Percentiles rank a stretch among this genome's conserved stretches.
Evolutionary conservation across 345 rosid genomes (phyloP).

Genomic region (Eucalyptus curtisii): DNA sequence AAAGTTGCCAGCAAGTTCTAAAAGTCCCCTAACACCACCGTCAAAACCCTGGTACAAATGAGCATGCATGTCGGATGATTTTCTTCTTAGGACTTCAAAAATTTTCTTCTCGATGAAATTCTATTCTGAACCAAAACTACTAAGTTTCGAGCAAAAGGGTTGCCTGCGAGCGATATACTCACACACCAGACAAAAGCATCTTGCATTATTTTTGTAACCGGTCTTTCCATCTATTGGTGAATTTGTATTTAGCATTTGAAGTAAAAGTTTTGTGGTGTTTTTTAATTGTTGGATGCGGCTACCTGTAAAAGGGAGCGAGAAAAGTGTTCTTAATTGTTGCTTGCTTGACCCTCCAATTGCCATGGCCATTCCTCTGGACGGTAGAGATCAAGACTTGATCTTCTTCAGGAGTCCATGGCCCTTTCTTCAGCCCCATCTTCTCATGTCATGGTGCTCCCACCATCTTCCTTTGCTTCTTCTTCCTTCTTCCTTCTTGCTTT

Average conservation of each 20-base stretch:
- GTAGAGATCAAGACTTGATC: background rate
- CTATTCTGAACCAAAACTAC: background rate
- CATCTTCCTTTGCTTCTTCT: background rate
- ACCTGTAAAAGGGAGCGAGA: background rate
- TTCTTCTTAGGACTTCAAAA: background rate
- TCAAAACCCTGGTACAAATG: slow-evolving; percentile 50
- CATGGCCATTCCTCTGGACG: background rate
- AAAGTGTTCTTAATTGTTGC: background rate
- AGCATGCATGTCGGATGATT: background rate
- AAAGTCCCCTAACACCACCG: slow-evolving; percentile 7
- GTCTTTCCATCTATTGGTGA: background rate
- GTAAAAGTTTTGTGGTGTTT: background rate
- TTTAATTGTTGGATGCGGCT: background rate
- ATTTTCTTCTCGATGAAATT: background rate
- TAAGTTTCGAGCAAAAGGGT: background rate
- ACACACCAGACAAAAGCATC: background rate
- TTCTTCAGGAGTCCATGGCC: background rate
- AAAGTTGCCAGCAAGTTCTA: slow-evolving; percentile 12
- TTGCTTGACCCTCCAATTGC: background rate
- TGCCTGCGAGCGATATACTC: background rate
- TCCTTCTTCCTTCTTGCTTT: background rate
- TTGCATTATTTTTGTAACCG: background rate
- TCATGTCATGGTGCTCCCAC: background rate
- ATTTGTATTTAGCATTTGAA: background rate
- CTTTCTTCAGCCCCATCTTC: background rate